These are phyloP conservation scores for Fusarium camptoceras DNA, from an alignment of 2,329 filamentous ascomycete species.

Conservation along the genomic window DNA sequence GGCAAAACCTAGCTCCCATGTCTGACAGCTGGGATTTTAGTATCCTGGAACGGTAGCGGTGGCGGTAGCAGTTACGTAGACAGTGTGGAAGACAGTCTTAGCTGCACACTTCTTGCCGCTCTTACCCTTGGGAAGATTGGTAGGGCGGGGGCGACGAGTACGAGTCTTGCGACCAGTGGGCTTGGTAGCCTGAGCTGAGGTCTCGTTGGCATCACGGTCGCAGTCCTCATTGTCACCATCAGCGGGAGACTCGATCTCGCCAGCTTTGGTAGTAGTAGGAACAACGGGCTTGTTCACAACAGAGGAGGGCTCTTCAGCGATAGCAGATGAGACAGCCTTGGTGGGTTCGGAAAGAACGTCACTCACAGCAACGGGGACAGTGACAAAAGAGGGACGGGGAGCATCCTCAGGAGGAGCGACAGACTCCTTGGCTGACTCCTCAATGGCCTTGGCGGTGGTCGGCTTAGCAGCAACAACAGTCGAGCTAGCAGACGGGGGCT, in stretches of 20 bases:
- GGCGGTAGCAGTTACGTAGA: slow-evolving; percentile 43
- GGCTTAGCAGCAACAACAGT: slow-evolving; percentile 2
- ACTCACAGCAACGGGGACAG: slow-evolving; percentile 26
- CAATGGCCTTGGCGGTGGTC: background rate
- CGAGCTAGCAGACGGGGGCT: slow-evolving; percentile 19
- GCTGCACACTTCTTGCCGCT: slow-evolving; percentile 21
- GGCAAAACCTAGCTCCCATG: background rate
- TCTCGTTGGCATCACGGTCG: too few species aligned
- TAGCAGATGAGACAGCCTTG: background rate
- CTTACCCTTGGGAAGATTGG: slow-evolving; percentile 11
- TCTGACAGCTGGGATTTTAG: background rate
- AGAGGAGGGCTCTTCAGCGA: slow-evolving; percentile 14
- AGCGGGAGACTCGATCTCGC: background rate
- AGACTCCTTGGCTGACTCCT: slow-evolving; percentile 8
- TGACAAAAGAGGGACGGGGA: slow-evolving; percentile 38
- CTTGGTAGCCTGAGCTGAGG: too few species aligned
- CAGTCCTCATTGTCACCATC: background rate
- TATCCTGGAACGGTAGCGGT: slow-evolving; percentile 3
- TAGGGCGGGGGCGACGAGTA: slow-evolving; percentile 30
- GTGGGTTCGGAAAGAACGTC: slow-evolving; percentile 28
- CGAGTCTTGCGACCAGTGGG: slow-evolving; percentile 22
- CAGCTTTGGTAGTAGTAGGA: background rate
- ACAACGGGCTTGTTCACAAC: slow-evolving; percentile 20
- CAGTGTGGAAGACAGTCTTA: slow-evolving; percentile 38
- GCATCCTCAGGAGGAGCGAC: slow-evolving; percentile 19